Evolutionary conservation across 2,329 filamentous ascomycete genomes (phyloP), one percentile per base, ranked within the genome.

Genomic region (Fusarium proliferatum): DNA sequence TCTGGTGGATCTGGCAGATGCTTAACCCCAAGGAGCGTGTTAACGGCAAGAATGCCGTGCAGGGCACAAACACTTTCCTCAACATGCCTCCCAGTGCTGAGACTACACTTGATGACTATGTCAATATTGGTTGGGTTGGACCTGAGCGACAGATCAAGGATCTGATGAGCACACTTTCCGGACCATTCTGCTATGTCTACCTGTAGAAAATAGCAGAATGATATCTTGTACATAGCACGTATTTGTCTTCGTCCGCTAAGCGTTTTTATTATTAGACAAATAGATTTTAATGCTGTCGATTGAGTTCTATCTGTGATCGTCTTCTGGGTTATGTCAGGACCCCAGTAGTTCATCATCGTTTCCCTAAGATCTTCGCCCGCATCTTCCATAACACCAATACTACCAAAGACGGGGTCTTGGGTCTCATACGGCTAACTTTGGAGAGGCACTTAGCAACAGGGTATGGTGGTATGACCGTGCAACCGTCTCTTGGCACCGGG

Each of bases 131-230:
- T 9, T 78, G 72, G 43, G 71, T 74, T 34, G 79, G 72, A 7
- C 46, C 71, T 21, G 58, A 66, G 43, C 59, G 62, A 13, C 71
- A 79, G 51, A 85, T 83, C 56, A 76, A 77, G 59, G 79, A 80
- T 26, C 66, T 81, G 8, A 69, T 82, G 72, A 81, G 77, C 64
- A 81, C 80, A 3, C 53, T 81, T 3, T 74, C 75, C 26, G 80
- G 80, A 10, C 81, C 80, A 6, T 81, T 82, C 49, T 83, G 81
- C 51, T 78, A 78, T 28, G 69, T 78, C 57, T 82, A 82, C 52
- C 39, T 82, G 42, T 82, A 80, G 59, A 21, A 4, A 15, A 45
- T 11, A 34, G 19, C 9, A 6, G 16, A 28, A 28, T 42, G 23
- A 6, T 15, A 39, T 13, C 23, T 28, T 49, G 59, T 48, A 49